Percentiles rank a stretch among this genome's conserved stretches.
Conservation (phyloP, 768 basidiomycete genomes). For the Tulasnella sp. region DNA sequence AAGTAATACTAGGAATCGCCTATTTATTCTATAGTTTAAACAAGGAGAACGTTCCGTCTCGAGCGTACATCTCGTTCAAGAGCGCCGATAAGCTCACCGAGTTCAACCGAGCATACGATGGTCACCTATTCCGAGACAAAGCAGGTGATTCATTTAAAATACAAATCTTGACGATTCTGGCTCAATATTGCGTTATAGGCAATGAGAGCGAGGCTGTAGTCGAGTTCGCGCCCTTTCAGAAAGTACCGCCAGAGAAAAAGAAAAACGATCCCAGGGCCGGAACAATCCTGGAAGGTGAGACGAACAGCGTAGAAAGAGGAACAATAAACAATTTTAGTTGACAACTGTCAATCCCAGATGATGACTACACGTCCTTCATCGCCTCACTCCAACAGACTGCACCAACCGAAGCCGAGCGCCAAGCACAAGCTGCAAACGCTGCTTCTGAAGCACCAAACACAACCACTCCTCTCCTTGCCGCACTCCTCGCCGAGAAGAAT, state of each 20-base stretch:
- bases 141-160: constrained; percentile 44
- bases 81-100: constrained; percentile 53
- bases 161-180: neutral
- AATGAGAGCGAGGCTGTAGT: constrained; percentile 82
- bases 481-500: constrained; percentile 75
- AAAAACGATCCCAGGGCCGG: constrained; percentile 73
- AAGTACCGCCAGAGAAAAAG: constrained; percentile 60
- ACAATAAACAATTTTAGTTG: neutral
- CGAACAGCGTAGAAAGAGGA: neutral
- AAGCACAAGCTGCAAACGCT: constrained; percentile 31
- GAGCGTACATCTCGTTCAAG: constrained; percentile 89
- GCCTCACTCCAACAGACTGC: constrained; percentile 47
- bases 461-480: constrained; percentile 81
- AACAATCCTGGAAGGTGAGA: constrained; percentile 81
- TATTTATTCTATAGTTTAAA: constrained; percentile 41
- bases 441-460: constrained; percentile 48
- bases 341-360: constrained; percentile 39
- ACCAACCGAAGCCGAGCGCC: constrained; percentile 45
- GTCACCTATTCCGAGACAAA: constrained; percentile 86
- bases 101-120: constrained; percentile 82
- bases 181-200: constrained; percentile 37
- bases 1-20: neutral
- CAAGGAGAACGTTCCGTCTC: constrained; percentile 76
- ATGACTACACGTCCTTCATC: constrained; percentile 74
- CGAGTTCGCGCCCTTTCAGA: constrained; percentile 90